Conservation (phyloP, 202 grass and related monocot genomes). For the Hordeum pubiflorum region DNA sequence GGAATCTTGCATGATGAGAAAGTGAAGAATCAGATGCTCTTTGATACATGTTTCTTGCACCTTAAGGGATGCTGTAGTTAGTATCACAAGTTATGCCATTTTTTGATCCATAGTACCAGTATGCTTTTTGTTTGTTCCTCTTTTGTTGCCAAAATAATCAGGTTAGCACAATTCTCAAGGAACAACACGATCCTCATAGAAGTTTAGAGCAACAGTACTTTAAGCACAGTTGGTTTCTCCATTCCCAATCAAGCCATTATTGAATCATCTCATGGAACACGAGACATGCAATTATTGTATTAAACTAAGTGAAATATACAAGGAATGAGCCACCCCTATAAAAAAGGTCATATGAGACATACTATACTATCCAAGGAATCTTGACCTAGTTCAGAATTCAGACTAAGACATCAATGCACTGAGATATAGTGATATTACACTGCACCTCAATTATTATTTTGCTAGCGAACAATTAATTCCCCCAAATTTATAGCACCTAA, state of each 20-base stretch:
- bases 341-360: not conserved
- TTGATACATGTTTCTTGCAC: conserved; percentile 25
- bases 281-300: not conserved
- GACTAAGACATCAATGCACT: not conserved
- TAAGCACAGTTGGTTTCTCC: conserved; percentile 6
- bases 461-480: not conserved
- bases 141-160: conserved; percentile 19
- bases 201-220: conserved; percentile 8
- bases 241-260: conserved; percentile 19
- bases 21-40: conserved; percentile 27
- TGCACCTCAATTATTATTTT: not conserved
- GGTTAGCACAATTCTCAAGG: conserved; percentile 24
- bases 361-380: not conserved
- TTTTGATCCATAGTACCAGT: conserved; percentile 12
- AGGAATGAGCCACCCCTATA: not conserved
- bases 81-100: conserved; percentile 23
- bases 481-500: not conserved
- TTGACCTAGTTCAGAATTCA: conserved; percentile 10
- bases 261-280: conserved; percentile 19
- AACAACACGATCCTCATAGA: conserved; percentile 9
- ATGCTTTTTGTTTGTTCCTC: conserved; percentile 39
- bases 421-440: not conserved
- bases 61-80: conserved; percentile 17
- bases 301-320: not conserved
- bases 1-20: conserved; percentile 28